Conservation (phyloP, 345 rosid genomes). For the Isatis tinctoria region DNA sequence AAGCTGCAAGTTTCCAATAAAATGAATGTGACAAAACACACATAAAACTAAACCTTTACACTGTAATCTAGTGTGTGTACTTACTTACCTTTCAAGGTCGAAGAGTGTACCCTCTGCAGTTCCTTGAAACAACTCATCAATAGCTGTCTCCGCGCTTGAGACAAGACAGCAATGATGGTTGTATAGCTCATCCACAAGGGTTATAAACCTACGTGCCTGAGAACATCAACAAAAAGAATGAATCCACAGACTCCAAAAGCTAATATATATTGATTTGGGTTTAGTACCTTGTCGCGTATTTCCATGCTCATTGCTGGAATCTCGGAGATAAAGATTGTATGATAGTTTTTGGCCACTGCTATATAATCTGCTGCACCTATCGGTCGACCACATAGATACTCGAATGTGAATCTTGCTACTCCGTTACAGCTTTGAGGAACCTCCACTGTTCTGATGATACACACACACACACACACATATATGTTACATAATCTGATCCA, state of each 20-base stretch:
- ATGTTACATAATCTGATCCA: background rate
- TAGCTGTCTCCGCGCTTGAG: conserved; percentile 65
- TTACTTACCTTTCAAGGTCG: conserved; percentile 74
- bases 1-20: conserved; percentile 44
- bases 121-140: conserved; percentile 93
- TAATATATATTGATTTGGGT: background rate
- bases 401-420: conserved; percentile 72
- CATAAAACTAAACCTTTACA: background rate
- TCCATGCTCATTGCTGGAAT: conserved; percentile 85
- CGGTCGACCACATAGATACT: conserved; percentile 80
- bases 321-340: conserved; percentile 73
- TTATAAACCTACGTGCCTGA: conserved; percentile 96
- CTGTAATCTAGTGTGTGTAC: background rate
- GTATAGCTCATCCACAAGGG: conserved; percentile 88
- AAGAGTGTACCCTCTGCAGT: conserved; percentile 89
- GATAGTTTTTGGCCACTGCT: conserved; percentile 73
- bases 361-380: conserved; percentile 96
- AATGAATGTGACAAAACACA: background rate
- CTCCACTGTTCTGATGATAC: conserved; percentile 55
- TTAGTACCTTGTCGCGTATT: conserved; percentile 73
- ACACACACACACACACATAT: background rate
- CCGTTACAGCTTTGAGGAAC: conserved; percentile 85
- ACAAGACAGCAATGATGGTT: conserved; percentile 84
- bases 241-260: background rate
- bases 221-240: conserved; percentile 4